These are phyloP conservation scores for Pichia kudriavzevii DNA, from an alignment of 1,139 yeast species.

Conservation along the genomic window DNA sequence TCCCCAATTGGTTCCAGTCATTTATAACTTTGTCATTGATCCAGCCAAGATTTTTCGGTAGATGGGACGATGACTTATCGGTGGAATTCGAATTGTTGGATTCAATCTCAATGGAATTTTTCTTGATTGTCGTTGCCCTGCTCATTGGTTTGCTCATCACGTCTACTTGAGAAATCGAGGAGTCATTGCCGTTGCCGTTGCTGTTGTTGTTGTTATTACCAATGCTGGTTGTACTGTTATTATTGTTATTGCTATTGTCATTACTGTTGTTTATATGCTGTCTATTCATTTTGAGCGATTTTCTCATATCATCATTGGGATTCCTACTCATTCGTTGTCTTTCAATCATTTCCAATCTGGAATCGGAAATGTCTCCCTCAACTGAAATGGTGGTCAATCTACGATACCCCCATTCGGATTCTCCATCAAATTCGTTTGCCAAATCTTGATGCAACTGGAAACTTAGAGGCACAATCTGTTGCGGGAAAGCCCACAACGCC, in stretches of 20 bases:
- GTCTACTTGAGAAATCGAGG: no score
- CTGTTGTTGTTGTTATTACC: constrained; percentile 2
- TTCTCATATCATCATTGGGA: no score
- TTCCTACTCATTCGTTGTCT: no score
- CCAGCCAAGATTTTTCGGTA: constrained; percentile 82
- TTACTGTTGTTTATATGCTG: constrained; percentile 2
- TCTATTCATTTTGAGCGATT: no score
- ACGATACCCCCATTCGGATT: constrained; percentile 85
- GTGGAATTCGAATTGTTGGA: constrained; percentile 21
- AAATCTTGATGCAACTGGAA: constrained; percentile 81
- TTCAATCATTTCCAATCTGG: constrained; percentile 10
- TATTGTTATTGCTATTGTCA: constrained; percentile 1
- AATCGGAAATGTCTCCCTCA: constrained; percentile 61
- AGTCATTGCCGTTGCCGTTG: no score
- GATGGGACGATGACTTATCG: constrained; percentile 24
- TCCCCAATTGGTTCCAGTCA: constrained; percentile 78
- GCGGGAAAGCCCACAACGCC: constrained; percentile 96
- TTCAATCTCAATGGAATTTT: constrained; percentile 34
- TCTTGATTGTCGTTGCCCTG: constrained; percentile 30
- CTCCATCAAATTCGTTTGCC: constrained; percentile 73
- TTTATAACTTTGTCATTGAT: constrained; percentile 57
- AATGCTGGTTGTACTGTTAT: constrained; percentile 2
- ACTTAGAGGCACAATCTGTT: constrained; percentile 83
- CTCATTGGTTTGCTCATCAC: constrained; percentile 20
- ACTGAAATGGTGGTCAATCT: constrained; percentile 78